Base-by-base conservation (phyloP, 495 filamentous ascomycete genomes). In the Penicillium alfredii region DNA sequence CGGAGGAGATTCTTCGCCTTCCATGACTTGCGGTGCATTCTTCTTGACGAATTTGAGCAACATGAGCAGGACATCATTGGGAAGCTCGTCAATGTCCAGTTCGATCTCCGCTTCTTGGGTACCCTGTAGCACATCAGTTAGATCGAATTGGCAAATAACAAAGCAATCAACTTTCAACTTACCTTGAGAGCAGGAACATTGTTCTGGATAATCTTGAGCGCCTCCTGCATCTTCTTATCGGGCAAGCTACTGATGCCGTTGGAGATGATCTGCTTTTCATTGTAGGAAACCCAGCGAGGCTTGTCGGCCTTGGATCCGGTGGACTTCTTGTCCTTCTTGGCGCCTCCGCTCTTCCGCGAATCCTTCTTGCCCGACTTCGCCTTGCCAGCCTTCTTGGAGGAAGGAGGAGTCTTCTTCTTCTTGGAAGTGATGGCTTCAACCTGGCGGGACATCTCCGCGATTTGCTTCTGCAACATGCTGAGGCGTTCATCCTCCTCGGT, bases 201-300 rank as follows among this genome's bases (percentile, higher is more conserved):
- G 32, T 74, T 77, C 59, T 89, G 84, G 55, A 98, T 97, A 49
- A 94, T 88, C 23, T 81, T 76, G n/a, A 95, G 80, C 4, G 87
- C 87, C 42, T 78, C 72, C 24, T 77, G 73, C 60, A 94, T 82
- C 45, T 84, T 81, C 15, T 70, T 66, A 17, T 84, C 81, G 1
- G 83, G 75, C 31, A 94, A 76, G 19, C 75, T 77, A 42, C 75
- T 77, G 37, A 95, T 88, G 4, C 81, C 81, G 35, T 78, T 79
- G 1, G 85, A 86, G 35, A 95, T 90, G 45, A 88, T 72, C 27
- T 89, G 84, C 66, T 93, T 93, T 66, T 94, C 84, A 12, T 79
- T 61, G 35, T 78, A 80, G n/a, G 77, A 78, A 30, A 86, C 66
- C 45, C 65, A 73, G 38, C 66, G 72, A 21, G 56, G 45, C 46